Conservation (phyloP, 805 yeast species). For the Pichia heedii region DNA sequence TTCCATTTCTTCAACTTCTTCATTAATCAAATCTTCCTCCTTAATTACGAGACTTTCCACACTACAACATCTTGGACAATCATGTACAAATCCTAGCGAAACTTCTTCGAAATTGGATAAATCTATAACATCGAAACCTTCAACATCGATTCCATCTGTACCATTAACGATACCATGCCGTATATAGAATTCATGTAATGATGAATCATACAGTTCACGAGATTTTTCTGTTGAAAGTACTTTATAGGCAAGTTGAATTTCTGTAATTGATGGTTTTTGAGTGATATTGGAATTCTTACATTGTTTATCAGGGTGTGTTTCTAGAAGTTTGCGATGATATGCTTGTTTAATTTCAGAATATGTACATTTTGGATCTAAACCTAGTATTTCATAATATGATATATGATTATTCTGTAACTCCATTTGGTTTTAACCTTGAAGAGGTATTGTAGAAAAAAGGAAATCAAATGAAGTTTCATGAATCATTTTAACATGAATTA, state of each 20-base stretch:
- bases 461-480: background rate
- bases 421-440: background rate
- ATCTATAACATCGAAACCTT: slow-evolving; percentile 44
- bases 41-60: slow-evolving; percentile 42
- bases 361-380: slow-evolving; percentile 33
- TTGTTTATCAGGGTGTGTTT: too few relatives aligned
- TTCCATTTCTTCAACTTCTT: too few relatives aligned
- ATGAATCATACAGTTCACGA: slow-evolving; percentile 45
- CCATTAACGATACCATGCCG: slow-evolving; percentile 52
- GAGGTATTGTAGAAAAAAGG: background rate
- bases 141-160: slow-evolving; percentile 37
- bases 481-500: too few relatives aligned
- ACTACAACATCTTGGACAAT: slow-evolving; percentile 55
- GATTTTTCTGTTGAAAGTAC: slow-evolving; percentile 34
- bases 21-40: slow-evolving; percentile 45
- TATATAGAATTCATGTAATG: slow-evolving; percentile 28
- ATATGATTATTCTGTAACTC: slow-evolving; percentile 5
- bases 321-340: slow-evolving; percentile 34
- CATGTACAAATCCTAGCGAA: slow-evolving; percentile 18
- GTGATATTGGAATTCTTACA: background rate
- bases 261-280: slow-evolving; percentile 18
- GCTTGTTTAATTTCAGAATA: slow-evolving; percentile 45
- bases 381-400: slow-evolving; percentile 52
- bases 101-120: slow-evolving; percentile 32
- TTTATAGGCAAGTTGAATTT: slow-evolving; percentile 58